Evolutionary conservation across 2,329 filamentous ascomycete genomes (phyloP).

Genomic region (Beauveria caledonica): DNA sequence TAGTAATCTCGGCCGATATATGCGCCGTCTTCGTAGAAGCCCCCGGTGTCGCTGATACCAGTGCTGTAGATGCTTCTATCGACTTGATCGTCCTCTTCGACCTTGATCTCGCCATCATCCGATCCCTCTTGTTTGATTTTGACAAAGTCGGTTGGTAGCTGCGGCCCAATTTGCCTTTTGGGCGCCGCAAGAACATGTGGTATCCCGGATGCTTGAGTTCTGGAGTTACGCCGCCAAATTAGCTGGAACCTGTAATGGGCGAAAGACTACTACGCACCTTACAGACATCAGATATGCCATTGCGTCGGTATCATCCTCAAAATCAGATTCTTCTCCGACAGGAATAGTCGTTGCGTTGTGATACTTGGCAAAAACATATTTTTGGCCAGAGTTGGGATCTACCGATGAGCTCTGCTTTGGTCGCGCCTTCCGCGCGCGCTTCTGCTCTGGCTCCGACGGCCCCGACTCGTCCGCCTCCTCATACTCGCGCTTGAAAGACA

Average conservation of each 20-base stretch:
- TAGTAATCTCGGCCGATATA: slow-evolving; percentile 56
- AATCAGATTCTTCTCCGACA: slow-evolving; percentile 52
- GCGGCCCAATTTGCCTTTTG: slow-evolving; percentile 43
- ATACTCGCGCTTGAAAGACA: slow-evolving; percentile 29
- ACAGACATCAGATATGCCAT: slow-evolving; percentile 64
- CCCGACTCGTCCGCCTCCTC: slow-evolving; percentile 24
- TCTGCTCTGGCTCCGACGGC: slow-evolving; percentile 18
- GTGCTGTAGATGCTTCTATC: slow-evolving; percentile 40
- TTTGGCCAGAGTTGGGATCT: slow-evolving; percentile 62
- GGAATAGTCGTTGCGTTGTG: slow-evolving; percentile 39
- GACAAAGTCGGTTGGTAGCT: slow-evolving; percentile 33
- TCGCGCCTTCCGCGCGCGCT: slow-evolving; percentile 22
- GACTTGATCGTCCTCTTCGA: slow-evolving; percentile 22
- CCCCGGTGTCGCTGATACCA: slow-evolving; percentile 45
- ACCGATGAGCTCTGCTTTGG: slow-evolving; percentile 38
- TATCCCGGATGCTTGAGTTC: slow-evolving; percentile 66
- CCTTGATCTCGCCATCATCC: slow-evolving; percentile 22
- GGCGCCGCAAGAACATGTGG: slow-evolving; percentile 63
- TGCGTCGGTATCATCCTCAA: slow-evolving; percentile 59
- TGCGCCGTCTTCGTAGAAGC: slow-evolving; percentile 70
- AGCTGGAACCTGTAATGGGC: neutral
- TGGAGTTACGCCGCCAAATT: slow-evolving; percentile 28
- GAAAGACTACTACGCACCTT: slow-evolving; percentile 42
- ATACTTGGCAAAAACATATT: slow-evolving; percentile 60
- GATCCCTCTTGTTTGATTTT: slow-evolving; percentile 20